Base-by-base conservation (phyloP, 1,139 yeast species). In the Trichomonascaceae sp. region DNA sequence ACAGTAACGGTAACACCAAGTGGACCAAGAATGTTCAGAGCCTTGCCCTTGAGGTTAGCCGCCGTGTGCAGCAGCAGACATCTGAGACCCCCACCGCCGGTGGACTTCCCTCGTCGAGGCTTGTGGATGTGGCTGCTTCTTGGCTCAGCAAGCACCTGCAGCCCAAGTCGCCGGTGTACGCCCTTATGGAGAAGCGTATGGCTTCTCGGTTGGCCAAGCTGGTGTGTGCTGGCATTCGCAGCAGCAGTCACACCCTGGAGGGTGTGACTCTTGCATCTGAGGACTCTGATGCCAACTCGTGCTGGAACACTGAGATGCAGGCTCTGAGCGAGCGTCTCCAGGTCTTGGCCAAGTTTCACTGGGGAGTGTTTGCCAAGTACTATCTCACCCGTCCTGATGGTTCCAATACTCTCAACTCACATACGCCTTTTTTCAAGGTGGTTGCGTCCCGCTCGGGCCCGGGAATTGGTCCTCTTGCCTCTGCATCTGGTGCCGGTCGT, bases 111-210 rank as follows among this genome's bases (percentile, higher is more conserved):
- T 34, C 39, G 13, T 20, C 37, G 4, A 23, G 34, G 13, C 34
- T 67, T 50, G 67, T 79, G 29, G 76, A 73, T 37, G 77, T 84
- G 55, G 73, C 81, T 33, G 71, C 73, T 53, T 73, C 76, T 44
- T 84, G 95, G 95, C 65, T 84, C 32, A 64, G 78, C 35, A 79
- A 78, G 51, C 93, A 84, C 56, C 77, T 85, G 16, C 93, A 81
- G 56, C 94, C 94, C 31, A 64, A 63, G 43, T 76, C 89, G n/a
- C 74, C 72, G 36, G 78, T 84, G 29, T 84, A 84, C 55, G 76
- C 78, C 11, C 65, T 82, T 35, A 66, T 84, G 68, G 95, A 84
- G 57, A 66, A 67, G 32, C 45, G 48, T 40, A 45, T 53, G 34
- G 43, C 48, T 31, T 30, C 42, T 38, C 43, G 48, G 37, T 42